Base-by-base conservation (phyloP, 2,329 filamentous ascomycete species). In the Pseudogymnoascus sp. region DNA sequence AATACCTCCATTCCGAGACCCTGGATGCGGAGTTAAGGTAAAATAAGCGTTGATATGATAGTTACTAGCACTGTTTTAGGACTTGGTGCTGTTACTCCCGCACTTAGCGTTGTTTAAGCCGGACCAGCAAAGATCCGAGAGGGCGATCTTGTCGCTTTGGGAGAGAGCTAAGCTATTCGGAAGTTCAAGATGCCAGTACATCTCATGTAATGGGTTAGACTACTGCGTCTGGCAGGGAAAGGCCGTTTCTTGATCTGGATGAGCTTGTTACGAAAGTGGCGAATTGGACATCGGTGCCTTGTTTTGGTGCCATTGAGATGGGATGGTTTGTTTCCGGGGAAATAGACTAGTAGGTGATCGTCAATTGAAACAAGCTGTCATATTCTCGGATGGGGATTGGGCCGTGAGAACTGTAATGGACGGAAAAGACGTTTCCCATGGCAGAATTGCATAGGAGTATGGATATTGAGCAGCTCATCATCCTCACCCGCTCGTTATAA, bases 311-410 rank as follows among this genome's bases (percentile, higher is more conserved):
- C 2, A 31, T 6, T 33, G 26, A 56, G 28, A 56, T 56, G 50
- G 50, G 50, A 56, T 33, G 50, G 10, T 19, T 19, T 56, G 50
- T 56, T 56, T 33, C 50, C 50, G 50, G 50, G 50, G 50, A 56
- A 56, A 56, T 56, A 56, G n/a, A 19, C 50, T 31, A 31, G 26
- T 56, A 12, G 50, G 11, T 56, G 50, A 56, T 56, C 28, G 50
- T 4, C 50, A 56, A 4, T 56, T 33, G 50, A 33, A 33, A 56
- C 50, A 7, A 56, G 10, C 26, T 56, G 50, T 33, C 50, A 56
- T 56, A 10, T n/a, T 6, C 11, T n/a, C 50, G 50, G 50, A 56
- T 56, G 14, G 4, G n/a, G 50, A 19, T 5, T 56, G 50, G n/a
- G 26, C 50, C 50, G 50, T 14, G 26, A 33, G 28, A 6, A 26